A percentile compares a stretch with the other conserved stretches of the same genome.
Evolutionary conservation across 2,329 filamentous ascomycete species (phyloP).

Genomic region (Sclerotinia subarctica): DNA sequence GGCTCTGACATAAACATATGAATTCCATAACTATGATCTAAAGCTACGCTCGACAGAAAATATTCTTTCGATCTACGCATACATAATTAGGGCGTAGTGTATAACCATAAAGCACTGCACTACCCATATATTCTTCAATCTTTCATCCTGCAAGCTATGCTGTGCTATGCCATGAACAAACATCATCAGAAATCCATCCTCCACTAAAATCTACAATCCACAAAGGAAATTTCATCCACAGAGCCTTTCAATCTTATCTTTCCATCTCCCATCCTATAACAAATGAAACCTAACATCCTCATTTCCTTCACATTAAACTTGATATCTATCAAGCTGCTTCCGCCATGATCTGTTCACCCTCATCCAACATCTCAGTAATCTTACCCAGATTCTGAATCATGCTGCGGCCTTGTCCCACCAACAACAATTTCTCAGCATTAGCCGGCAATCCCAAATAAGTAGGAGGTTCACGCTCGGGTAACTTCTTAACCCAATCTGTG

Average conservation of each 20-base stretch:
- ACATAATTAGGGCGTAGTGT: not conserved
- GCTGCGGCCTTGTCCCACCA: constrained; percentile 81
- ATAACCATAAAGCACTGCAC: not conserved
- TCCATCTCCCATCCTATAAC: not conserved
- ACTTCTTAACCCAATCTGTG: constrained; percentile 81
- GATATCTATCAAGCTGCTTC: constrained; percentile 45
- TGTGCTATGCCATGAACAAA: not conserved
- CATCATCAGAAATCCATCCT: not conserved
- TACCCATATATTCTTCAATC: not conserved
- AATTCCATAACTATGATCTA: too few relatives aligned
- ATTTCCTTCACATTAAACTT: not conserved
- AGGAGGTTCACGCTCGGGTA: constrained; percentile 93
- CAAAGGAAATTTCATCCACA: not conserved
- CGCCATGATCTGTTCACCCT: constrained; percentile 85
- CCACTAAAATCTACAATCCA: not conserved
- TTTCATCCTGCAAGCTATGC: not conserved
- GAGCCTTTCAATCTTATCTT: not conserved
- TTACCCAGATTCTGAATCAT: constrained; percentile 81
- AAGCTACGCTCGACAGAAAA: not conserved
- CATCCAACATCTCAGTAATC: constrained; percentile 84
- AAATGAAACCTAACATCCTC: constrained; percentile 1
- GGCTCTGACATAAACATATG: too few relatives aligned
- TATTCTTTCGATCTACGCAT: not conserved
- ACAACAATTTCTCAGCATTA: constrained; percentile 91
- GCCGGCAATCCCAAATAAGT: constrained; percentile 91